Conservation (phyloP, 768 basidiomycete genomes). For the Leccinum variicolor region DNA sequence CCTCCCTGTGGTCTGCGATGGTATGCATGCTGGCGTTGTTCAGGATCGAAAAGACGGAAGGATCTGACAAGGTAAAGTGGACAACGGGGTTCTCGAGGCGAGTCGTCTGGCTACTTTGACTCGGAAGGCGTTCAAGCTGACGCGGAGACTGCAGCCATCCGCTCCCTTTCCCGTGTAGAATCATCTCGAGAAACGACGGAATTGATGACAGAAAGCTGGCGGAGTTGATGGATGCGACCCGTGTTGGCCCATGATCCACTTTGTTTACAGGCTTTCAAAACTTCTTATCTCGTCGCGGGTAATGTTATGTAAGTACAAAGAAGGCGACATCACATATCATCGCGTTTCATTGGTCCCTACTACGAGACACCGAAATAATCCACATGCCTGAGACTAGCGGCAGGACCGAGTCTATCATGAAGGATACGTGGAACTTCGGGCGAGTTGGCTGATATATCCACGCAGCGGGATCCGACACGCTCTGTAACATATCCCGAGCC, state of each 20-base stretch:
- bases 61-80: constrained; percentile 18
- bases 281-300: background rate
- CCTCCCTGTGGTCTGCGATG: constrained; percentile 22
- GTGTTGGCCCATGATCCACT: background rate
- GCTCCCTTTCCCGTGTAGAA: constrained; percentile 2
- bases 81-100: constrained; percentile 11
- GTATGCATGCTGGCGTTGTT: constrained; percentile 16
- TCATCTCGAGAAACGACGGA: background rate
- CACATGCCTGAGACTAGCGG: background rate
- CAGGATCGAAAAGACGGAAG: constrained; percentile 15
- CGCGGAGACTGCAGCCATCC: constrained; percentile 6
- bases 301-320: background rate
- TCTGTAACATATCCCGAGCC: too few relatives aligned
- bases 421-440: background rate
- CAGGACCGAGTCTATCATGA: background rate
- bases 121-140: background rate
- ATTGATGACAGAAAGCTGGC: background rate
- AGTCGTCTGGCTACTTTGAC: background rate
- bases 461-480: too few relatives aligned
- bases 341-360: background rate
- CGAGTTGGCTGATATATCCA: background rate
- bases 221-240: background rate
- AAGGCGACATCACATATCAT: background rate
- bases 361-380: background rate
- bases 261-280: too few relatives aligned